phyloP scores from a whole-genome alignment of 148 eudicot species.

The Rhododendron williamsianum region DNA sequence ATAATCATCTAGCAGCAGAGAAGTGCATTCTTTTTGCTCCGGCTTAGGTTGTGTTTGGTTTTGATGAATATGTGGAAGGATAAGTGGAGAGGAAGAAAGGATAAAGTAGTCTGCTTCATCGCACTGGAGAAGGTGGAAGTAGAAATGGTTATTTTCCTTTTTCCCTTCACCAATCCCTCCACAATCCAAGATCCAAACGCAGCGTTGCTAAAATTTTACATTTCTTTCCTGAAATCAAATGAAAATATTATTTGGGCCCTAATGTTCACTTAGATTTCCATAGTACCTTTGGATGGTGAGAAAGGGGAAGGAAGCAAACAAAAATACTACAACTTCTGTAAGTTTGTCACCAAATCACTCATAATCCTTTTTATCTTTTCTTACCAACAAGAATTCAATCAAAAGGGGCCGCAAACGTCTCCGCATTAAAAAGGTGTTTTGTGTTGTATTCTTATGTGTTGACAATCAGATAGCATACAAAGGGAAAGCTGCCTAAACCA shows the following conservation, averaged over 20 bases:
- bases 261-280: not conserved
- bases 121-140: not conserved
- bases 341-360: not conserved
- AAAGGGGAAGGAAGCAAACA: not conserved
- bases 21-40: not conserved
- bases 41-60: not conserved
- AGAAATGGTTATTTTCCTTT: not conserved
- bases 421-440: not conserved
- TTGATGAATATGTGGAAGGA: not conserved
- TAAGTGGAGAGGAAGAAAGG: not conserved
- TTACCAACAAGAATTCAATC: not conserved
- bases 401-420: not conserved
- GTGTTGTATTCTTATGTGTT: not conserved
- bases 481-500: not conserved
- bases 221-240: not conserved
- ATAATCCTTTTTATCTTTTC: not conserved
- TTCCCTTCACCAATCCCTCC: not conserved
- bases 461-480: not conserved
- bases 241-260: not conserved
- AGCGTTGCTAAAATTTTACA: not conserved
- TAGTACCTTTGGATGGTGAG: not conserved
- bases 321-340: not conserved
- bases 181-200: not conserved
- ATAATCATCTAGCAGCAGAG: not conserved
- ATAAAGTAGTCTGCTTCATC: not conserved